These are phyloP conservation scores for Globisporangium yorkense DNA, from an alignment of 352 stramenopile species.

Conservation along the genomic window DNA sequence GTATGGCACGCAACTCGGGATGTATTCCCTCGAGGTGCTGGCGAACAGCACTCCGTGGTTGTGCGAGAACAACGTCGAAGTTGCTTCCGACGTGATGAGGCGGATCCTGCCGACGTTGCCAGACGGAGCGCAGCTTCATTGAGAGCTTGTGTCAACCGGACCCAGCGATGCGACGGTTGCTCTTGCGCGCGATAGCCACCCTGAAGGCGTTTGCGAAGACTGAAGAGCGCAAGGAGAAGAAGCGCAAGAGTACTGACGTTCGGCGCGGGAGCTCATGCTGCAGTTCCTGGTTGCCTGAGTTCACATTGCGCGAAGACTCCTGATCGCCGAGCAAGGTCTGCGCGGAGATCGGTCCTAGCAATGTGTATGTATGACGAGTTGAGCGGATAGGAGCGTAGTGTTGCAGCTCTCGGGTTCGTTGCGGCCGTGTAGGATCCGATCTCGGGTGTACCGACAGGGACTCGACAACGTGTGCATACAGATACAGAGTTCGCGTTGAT, in stretches of 20 bases:
- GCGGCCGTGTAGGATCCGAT: too few species aligned
- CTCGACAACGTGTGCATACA: too few species aligned
- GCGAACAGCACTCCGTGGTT: neutral
- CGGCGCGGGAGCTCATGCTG: neutral
- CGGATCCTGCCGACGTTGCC: neutral
- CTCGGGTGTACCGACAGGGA: too few species aligned
- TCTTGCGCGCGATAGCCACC: neutral
- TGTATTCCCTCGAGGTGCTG: conserved; percentile 2
- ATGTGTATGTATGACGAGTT: too few species aligned
- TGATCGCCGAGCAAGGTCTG: neutral
- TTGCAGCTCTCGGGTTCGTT: too few species aligned
- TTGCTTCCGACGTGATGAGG: neutral
- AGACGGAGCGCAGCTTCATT: neutral
- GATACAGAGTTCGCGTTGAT: too few species aligned
- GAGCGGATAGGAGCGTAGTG: too few species aligned
- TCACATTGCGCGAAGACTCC: neutral
- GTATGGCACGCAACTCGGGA: neutral
- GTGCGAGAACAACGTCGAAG: neutral
- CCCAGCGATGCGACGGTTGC: neutral
- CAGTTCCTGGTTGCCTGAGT: neutral
- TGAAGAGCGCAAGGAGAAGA: neutral
- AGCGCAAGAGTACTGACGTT: too few species aligned
- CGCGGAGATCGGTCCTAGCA: too few species aligned
- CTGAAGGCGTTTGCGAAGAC: neutral
- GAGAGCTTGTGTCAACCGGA: neutral